phyloP scores from a whole-genome alignment of 495 filamentous ascomycete genomes.

The Aspergillus saccharolyticus region DNA sequence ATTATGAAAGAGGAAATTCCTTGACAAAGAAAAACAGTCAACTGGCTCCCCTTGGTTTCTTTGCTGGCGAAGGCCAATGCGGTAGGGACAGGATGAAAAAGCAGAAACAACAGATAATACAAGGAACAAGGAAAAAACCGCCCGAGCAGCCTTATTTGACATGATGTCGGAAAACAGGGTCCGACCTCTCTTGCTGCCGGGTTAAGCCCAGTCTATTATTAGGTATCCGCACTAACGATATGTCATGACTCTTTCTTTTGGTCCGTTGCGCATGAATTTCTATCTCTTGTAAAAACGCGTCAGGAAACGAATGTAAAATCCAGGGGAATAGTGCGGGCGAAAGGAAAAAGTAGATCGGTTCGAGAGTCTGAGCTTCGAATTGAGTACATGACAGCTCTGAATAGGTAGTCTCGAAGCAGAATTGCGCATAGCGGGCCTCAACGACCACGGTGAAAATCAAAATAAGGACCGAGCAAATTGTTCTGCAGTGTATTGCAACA shows the following conservation, averaged over 20 bases:
- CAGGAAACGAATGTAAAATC: slow-evolving; percentile 14
- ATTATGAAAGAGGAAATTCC: background rate
- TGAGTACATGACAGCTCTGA: slow-evolving; percentile 2
- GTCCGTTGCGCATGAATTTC: slow-evolving; percentile 25
- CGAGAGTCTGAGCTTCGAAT: slow-evolving; percentile 5
- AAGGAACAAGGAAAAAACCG: background rate
- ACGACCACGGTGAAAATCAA: background rate
- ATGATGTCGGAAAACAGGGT: background rate
- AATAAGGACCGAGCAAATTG: slow-evolving; percentile 2
- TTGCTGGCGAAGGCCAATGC: too few relatives aligned
- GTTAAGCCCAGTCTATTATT: slow-evolving; percentile 27
- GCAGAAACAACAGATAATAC: background rate
- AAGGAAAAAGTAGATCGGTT: slow-evolving; percentile 5
- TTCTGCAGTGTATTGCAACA: background rate
- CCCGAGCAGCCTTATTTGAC: background rate
- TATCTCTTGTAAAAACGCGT: slow-evolving; percentile 17
- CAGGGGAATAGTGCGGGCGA: slow-evolving; percentile 6
- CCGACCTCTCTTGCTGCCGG: slow-evolving; percentile 1
- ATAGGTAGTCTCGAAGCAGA: slow-evolving; percentile 4
- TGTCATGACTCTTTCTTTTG: slow-evolving; percentile 23
- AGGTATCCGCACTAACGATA: slow-evolving; percentile 28
- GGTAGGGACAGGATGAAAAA: too few relatives aligned
- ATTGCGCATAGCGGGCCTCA: background rate
- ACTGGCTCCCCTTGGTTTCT: background rate
- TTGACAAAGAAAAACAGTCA: background rate